Evolutionary conservation across 202 grass and related monocot genomes (phyloP).

Genomic region (Cymbopogon flexuosus): DNA sequence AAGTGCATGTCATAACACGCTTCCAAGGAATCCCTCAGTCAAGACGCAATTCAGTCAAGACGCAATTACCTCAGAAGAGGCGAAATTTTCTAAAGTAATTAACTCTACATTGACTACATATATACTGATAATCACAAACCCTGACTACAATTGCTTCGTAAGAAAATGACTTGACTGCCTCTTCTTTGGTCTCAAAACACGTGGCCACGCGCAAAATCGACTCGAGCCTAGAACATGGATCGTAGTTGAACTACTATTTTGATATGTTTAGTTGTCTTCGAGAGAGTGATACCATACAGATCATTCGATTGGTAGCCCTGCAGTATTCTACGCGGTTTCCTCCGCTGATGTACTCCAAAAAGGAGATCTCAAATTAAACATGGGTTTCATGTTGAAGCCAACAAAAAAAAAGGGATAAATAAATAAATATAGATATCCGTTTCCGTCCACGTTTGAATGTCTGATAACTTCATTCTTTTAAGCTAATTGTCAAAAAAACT

Average conservation of each 20-base stretch:
- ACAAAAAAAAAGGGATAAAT: no score
- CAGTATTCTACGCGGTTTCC: conserved; percentile 9
- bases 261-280: background rate
- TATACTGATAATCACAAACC: background rate
- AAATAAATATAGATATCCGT: no score
- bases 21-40: background rate
- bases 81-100: background rate
- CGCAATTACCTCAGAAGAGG: background rate
- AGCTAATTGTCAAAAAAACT: no score
- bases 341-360: background rate
- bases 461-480: no score
- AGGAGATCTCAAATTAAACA: background rate
- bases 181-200: background rate
- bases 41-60: background rate
- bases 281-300: background rate
- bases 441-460: no score
- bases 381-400: conserved; percentile 1
- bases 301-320: background rate
- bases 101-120: background rate
- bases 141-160: conserved; percentile 2
- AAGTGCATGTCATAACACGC: background rate
- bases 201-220: conserved; percentile 4
- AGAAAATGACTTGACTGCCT: background rate
- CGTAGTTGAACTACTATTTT: background rate
- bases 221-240: background rate